These are phyloP conservation scores for Scleromitrula shiraiana DNA, from an alignment of 2,329 filamentous ascomycete species.

Conservation along the genomic window DNA sequence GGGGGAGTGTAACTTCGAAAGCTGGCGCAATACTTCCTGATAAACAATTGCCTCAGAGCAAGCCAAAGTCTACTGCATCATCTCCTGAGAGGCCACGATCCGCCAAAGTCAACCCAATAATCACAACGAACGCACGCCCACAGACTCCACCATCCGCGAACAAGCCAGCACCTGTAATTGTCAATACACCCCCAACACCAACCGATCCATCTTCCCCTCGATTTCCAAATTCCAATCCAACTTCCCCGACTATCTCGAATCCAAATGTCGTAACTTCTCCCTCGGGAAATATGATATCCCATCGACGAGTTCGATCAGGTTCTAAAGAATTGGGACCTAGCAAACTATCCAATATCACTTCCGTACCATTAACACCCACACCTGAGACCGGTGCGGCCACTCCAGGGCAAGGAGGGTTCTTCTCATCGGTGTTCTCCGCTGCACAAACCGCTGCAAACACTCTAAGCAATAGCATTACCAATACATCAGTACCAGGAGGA, in stretches of 20 bases:
- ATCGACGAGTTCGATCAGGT: conserved; percentile 54
- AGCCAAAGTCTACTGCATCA: conserved; percentile 14
- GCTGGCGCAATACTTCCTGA: conserved; percentile 27
- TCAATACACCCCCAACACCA: conserved; percentile 60
- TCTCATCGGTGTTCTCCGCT: conserved; percentile 85
- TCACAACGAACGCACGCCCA: conserved; percentile 23
- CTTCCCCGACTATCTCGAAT: conserved; percentile 22
- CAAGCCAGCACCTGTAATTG: conserved; percentile 43
- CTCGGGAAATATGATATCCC: conserved; percentile 65
- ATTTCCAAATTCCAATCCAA: conserved; percentile 19
- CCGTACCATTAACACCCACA: conserved; percentile 67
- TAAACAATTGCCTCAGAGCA: conserved; percentile 15
- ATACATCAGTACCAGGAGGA: conserved; percentile 47
- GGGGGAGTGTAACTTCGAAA: conserved; percentile 25
- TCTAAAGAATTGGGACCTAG: conserved; percentile 53
- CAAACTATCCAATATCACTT: conserved; percentile 74
- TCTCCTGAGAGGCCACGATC: conserved; percentile 25
- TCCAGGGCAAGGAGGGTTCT: conserved; percentile 58
- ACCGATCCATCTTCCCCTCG: conserved; percentile 36
- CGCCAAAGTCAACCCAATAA: conserved; percentile 22
- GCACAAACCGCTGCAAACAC: conserved; percentile 85
- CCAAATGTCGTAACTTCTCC: conserved; percentile 52
- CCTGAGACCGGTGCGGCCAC: conserved; percentile 53
- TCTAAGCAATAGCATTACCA: conserved; percentile 66
- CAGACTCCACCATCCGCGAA: conserved; percentile 25